These are phyloP conservation scores for Phytophthora hybrid DNA, from an alignment of 352 stramenopile species.

Conservation along the genomic window DNA sequence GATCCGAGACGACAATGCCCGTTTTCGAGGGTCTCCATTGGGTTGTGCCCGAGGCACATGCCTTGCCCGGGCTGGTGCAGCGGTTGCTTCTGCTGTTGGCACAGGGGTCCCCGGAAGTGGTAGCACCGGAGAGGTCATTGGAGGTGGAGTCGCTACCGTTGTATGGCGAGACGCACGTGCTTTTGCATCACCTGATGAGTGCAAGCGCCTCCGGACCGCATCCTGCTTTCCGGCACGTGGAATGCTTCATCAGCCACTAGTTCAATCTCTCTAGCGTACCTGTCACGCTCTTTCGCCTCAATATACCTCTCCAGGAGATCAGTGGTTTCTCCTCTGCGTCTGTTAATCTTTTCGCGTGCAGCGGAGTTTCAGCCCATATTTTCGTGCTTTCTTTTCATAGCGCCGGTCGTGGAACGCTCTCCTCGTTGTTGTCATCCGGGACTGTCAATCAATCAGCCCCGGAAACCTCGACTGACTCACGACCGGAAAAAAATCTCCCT, in stretches of 20 bases:
- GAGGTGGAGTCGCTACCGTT: not conserved
- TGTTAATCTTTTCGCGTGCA: constrained; percentile 24
- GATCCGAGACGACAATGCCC: constrained; percentile 35
- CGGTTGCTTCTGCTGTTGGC: not conserved
- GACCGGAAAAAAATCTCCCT: too few relatives aligned
- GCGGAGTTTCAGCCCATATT: constrained; percentile 35
- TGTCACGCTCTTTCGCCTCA: constrained; percentile 40
- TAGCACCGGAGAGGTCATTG: not conserved
- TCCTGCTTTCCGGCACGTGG: constrained; percentile 11
- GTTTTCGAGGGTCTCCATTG: constrained; percentile 34
- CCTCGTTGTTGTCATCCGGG: too few relatives aligned
- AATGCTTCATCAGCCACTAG: constrained; percentile 33
- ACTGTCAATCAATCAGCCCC: too few relatives aligned
- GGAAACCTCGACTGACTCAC: too few relatives aligned
- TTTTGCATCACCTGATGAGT: constrained; percentile 15
- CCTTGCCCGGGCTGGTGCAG: constrained; percentile 5
- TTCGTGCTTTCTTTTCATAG: constrained; percentile 31
- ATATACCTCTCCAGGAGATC: constrained; percentile 22
- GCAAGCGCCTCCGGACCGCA: not conserved
- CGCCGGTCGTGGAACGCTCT: too few relatives aligned
- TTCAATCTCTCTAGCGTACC: constrained; percentile 41
- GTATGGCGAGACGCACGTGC: constrained; percentile 7
- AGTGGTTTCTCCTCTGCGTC: constrained; percentile 10
- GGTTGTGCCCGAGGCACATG: not conserved
- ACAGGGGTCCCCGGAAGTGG: not conserved